Conservation (phyloP, 352 stramenopile species). For the Globisporangium orthogonon region DNA sequence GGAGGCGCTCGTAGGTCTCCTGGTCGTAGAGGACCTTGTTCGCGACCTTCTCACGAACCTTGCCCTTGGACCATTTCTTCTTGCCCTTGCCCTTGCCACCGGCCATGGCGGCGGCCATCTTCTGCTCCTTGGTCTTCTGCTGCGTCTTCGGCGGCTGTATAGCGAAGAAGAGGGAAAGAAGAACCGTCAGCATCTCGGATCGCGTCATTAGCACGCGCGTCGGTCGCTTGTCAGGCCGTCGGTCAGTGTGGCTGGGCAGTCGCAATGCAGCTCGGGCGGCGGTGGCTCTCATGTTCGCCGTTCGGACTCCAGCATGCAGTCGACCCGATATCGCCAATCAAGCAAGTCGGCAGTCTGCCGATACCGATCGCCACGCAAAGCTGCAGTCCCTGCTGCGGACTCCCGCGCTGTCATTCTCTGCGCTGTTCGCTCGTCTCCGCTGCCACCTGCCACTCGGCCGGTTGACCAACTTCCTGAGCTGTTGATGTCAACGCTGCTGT, state of each 20-base stretch:
- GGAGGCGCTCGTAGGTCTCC: conserved; percentile 97
- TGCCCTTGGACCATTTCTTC: conserved; percentile 99
- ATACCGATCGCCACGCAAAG: not conserved
- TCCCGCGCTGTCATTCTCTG: not conserved
- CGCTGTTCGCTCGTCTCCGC: not conserved
- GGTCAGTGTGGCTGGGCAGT: not conserved
- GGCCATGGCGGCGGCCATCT: conserved; percentile 99
- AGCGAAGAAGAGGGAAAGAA: conserved; percentile 2
- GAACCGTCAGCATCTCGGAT: not conserved
- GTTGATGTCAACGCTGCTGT: not conserved
- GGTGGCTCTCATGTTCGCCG: not conserved
- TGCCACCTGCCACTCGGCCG: not conserved
- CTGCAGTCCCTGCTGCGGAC: not conserved
- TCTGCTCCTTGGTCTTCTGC: conserved; percentile 99
- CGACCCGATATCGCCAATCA: not conserved
- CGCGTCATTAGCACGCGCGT: not conserved
- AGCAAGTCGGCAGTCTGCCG: not conserved
- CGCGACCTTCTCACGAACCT: conserved; percentile 99
- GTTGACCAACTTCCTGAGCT: too few species aligned
- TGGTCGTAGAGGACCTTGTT: conserved; percentile 99
- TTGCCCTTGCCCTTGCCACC: conserved; percentile 98
- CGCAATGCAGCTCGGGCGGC: not conserved
- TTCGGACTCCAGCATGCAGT: not conserved
- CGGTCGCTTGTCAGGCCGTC: not conserved
- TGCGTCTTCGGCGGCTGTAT: conserved; percentile 96